Evolutionary conservation across 1,139 yeast species (phyloP).

Genomic region (Blastobotrys malaysiensis): DNA sequence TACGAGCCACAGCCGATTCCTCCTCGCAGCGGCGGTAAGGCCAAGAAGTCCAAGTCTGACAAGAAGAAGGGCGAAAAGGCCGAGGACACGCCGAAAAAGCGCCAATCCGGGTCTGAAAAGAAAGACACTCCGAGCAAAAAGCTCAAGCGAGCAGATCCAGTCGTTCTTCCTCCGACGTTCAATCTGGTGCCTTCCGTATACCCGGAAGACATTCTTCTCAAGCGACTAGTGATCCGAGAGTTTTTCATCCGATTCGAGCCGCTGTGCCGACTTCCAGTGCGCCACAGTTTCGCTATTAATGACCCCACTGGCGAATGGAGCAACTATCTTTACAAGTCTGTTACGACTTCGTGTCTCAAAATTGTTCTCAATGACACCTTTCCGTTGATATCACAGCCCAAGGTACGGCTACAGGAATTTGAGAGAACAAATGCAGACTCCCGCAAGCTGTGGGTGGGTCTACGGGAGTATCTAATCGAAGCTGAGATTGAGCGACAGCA

Average conservation of each 20-base stretch:
- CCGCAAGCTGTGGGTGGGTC: slow-evolving; percentile 27
- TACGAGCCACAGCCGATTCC: slow-evolving; percentile 21
- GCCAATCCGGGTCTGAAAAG: neutral
- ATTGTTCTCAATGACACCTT: slow-evolving; percentile 30
- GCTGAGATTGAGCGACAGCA: slow-evolving; percentile 11
- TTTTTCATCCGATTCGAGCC: slow-evolving; percentile 28
- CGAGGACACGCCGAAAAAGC: neutral
- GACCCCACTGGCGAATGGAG: slow-evolving; percentile 36
- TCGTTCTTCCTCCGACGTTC: slow-evolving; percentile 25
- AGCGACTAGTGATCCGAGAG: slow-evolving; percentile 25
- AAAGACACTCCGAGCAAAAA: slow-evolving; percentile 1
- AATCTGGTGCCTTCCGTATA: slow-evolving; percentile 19
- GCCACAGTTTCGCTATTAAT: slow-evolving; percentile 31
- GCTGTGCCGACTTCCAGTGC: slow-evolving; percentile 31
- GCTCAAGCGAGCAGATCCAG: slow-evolving; percentile 5
- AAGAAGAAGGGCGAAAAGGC: slow-evolving; percentile 9
- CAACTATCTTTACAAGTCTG: slow-evolving; percentile 34
- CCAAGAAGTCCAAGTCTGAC: slow-evolving; percentile 8
- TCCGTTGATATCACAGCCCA: slow-evolving; percentile 24
- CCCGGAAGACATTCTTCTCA: slow-evolving; percentile 26
- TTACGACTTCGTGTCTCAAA: slow-evolving; percentile 29
- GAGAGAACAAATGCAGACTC: slow-evolving; percentile 31
- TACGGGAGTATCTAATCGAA: slow-evolving; percentile 24
- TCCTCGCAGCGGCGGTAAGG: slow-evolving; percentile 1
- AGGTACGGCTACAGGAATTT: slow-evolving; percentile 24